These are phyloP conservation scores for Dipodascus albidus DNA, from an alignment of 805 yeast species.

Conservation along the genomic window DNA sequence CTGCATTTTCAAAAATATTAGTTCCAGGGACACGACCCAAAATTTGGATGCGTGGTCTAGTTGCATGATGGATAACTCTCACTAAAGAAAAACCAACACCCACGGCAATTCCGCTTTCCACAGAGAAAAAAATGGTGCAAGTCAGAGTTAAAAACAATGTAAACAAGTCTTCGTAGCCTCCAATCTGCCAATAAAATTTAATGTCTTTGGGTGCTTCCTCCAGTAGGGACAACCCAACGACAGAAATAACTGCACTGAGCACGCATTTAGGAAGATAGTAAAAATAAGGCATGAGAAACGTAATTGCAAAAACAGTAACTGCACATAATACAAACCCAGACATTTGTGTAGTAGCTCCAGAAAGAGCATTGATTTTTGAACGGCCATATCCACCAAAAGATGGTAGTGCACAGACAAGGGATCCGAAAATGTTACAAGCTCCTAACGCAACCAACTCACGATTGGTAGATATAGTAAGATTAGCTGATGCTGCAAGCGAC, in stretches of 20 bases:
- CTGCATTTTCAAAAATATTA: constrained; percentile 57
- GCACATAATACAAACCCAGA: constrained; percentile 80
- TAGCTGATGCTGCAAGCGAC: constrained; percentile 64
- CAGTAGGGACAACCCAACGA: constrained; percentile 63
- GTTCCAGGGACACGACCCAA: constrained; percentile 58
- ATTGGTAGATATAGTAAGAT: constrained; percentile 58
- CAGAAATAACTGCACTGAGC: constrained; percentile 66
- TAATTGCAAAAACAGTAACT: constrained; percentile 54
- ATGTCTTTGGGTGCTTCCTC: constrained; percentile 81
- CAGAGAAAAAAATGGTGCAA: constrained; percentile 59
- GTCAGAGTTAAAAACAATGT: constrained; percentile 55
- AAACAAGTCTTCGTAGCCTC: constrained; percentile 66
- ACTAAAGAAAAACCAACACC: constrained; percentile 75
- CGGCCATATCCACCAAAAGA: constrained; percentile 96
- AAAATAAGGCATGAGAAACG: constrained; percentile 47
- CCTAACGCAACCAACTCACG: constrained; percentile 90
- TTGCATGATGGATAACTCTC: constrained; percentile 68
- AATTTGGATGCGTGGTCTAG: constrained; percentile 75
- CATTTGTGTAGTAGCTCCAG: constrained; percentile 79
- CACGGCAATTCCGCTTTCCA: constrained; percentile 82
- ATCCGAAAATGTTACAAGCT: constrained; percentile 50
- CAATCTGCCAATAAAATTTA: constrained; percentile 55
- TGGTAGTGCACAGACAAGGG: constrained; percentile 56
- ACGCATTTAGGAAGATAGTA: constrained; percentile 71
- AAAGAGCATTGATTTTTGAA: constrained; percentile 74